These are phyloP conservation scores for Paulownia fortunei DNA, from an alignment of 257 asterid genomes.

Conservation along the genomic window DNA sequence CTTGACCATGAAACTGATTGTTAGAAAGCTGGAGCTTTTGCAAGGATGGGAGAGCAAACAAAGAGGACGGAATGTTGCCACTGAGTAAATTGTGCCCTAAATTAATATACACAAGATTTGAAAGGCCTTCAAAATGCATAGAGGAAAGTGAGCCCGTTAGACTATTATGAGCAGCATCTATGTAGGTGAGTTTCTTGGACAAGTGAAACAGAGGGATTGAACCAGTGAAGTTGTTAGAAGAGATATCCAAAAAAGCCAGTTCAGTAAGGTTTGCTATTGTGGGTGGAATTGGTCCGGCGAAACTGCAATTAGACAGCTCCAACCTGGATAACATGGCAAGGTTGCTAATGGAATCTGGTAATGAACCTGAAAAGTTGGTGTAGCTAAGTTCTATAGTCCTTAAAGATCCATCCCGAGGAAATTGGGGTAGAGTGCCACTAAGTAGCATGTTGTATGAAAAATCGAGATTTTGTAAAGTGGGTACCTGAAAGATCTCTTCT, in stretches of 20 bases:
- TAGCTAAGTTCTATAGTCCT: slow-evolving; percentile 22
- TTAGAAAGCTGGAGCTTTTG: slow-evolving; percentile 35
- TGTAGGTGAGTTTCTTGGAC: slow-evolving; percentile 35
- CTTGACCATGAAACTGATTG: slow-evolving; percentile 39
- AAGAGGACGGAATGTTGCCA: slow-evolving; percentile 36
- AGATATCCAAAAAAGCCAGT: slow-evolving; percentile 43
- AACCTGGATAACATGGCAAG: slow-evolving; percentile 41
- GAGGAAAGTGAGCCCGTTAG: slow-evolving; percentile 36
- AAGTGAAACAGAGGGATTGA: slow-evolving; percentile 33
- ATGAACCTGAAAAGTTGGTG: slow-evolving; percentile 42
- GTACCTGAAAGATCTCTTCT: slow-evolving; percentile 33
- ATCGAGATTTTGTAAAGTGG: slow-evolving; percentile 29
- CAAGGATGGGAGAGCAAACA: slow-evolving; percentile 45
- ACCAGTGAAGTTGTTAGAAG: slow-evolving; percentile 40
- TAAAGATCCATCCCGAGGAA: slow-evolving; percentile 28
- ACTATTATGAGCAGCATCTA: slow-evolving; percentile 30
- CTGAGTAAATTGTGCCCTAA: slow-evolving; percentile 31
- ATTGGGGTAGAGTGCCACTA: slow-evolving; percentile 32
- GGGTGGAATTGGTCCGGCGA: slow-evolving; percentile 41
- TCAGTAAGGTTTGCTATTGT: slow-evolving; percentile 31
- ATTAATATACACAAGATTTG: slow-evolving; percentile 25
- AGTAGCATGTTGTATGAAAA: slow-evolving; percentile 29
- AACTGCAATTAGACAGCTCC: slow-evolving; percentile 38
- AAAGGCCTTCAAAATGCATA: slow-evolving; percentile 37
- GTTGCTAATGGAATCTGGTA: slow-evolving; percentile 42